Evolutionary conservation across 2,329 filamentous ascomycete species (phyloP), one percentile per base, ranked within the genome.

Genomic region (Epicoccum sorghinum): DNA sequence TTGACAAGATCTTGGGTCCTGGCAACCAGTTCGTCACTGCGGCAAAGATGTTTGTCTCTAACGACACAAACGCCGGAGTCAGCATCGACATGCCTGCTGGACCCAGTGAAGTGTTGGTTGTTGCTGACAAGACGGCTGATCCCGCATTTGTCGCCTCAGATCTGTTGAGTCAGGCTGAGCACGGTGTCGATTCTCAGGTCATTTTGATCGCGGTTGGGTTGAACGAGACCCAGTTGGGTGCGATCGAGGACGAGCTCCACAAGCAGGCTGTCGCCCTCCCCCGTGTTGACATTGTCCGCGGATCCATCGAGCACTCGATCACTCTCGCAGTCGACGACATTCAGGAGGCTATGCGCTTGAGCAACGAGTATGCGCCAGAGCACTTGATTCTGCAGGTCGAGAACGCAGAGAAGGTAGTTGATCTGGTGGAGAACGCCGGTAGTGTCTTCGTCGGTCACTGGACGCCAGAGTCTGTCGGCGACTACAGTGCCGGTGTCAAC

Each of bases 1-100:
- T 99, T 7, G 95, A 99, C 82, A 99, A 99, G 85, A 97, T 99
- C 65, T 86, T 98, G 10, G 95, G 95, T 0, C 95, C 95, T 3
- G 95, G 95, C 32, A 99, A 99, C 78, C 95, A 98, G 76, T 99
- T 98, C 71, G 95, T 99, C 36, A 99, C 95, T 0, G 95, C 95
- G 0, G 95, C 91, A 47, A 99, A 99, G 84, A 99, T 99, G 95
- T 84, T 93, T 66, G 95, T 99, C 38, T 91, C 89, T 76, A 99
- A 99, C 75, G 95, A 99, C 73, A 98, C 95, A 39, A 96, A 92
- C 56, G 95, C 95, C 10, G 90, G 91, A 22, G 93, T 97, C 36
- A 89, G 91, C 75, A 99, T 99, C 68, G 95, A 99, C 72, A 99
- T 99, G 95, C 95, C 95, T 9, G 95, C 95, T 32, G 95, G 95